These are phyloP conservation scores for Acer yangbiense DNA, from an alignment of 345 rosid species.

Conservation along the genomic window DNA sequence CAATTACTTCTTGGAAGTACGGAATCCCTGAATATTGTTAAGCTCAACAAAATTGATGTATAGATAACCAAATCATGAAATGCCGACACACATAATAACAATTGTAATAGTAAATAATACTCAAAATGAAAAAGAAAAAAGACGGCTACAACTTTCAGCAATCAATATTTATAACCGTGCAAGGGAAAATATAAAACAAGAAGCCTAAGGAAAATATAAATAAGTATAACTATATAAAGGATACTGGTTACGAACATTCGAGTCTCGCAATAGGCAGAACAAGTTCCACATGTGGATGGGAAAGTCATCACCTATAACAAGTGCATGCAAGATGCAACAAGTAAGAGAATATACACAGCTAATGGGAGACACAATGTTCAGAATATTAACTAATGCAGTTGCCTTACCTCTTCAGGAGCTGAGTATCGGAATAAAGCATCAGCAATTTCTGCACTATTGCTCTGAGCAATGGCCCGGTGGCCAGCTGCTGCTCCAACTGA, in stretches of 20 bases:
- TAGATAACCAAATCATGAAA: background rate
- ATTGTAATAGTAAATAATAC: background rate
- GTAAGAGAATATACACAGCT: background rate
- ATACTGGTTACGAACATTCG: conserved; percentile 67
- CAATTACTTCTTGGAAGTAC: conserved; percentile 95
- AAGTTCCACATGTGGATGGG: conserved; percentile 60
- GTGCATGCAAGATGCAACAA: background rate
- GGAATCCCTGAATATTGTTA: conserved; percentile 74
- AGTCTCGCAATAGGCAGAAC: conserved; percentile 53
- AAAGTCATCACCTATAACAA: conserved; percentile 62
- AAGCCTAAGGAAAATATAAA: background rate
- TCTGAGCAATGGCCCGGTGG: conserved; percentile 88
- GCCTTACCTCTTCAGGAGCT: conserved; percentile 86
- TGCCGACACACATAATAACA: background rate
- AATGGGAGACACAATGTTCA: background rate
- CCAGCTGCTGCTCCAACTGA: conserved; percentile 82
- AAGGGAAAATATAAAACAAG: background rate
- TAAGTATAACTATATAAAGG: conserved; percentile 28
- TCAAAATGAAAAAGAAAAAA: too few relatives aligned
- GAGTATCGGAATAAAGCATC: conserved; percentile 75
- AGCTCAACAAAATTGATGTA: conserved; percentile 31
- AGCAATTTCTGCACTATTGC: conserved; percentile 74
- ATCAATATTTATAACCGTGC: background rate
- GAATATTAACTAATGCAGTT: conserved; percentile 14
- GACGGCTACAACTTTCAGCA: background rate